Base-by-base conservation (phyloP, 108 stramenopile species). In the Bacterosira constricta region DNA sequence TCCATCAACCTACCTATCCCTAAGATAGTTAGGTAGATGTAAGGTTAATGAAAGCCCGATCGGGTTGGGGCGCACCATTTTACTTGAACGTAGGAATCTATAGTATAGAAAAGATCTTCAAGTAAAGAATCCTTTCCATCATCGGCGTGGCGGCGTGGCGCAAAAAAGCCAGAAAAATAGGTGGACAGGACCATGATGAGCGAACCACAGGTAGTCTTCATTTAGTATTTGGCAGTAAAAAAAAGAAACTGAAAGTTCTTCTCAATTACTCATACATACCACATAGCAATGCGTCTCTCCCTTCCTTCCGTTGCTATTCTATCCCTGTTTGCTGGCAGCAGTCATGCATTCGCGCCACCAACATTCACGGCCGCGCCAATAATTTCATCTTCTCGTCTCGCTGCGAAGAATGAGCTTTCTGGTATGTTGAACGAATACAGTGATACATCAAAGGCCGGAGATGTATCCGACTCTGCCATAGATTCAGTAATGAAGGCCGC, bases 371-470 rank as follows among this genome's bases (percentile, higher is more conserved):
- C 50, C n/a, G 4, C 41, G 0, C 44, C 61, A 31, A 29, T 42
- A 32, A 42, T 37, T 27, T 31, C 10, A 29, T 25, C 23, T 21
- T 54, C 34, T n/a, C 41, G 29, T 6, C 51, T 53, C 17, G 0
- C 45, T 17, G 63, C 45, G 30, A 4, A 6, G 1, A 65, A 39
- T 18, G 76, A 77, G 8, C 76, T 77, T 29, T 31, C 69, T 27
- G 31, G 69, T 32, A 39, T 77, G 26, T 44, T 77, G 53, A 51
- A 34, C 20, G 76, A 77, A 58, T 77, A 77, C 64, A 63, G 60
- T 20, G 75, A 53, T 32, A 29, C 31, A 17, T 8, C 62, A 15
- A 63, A 55, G 17, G 47, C 38, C 34, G 20, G 21, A 15, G 55
- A 56, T 29, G 30, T 38, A 44, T 37, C 55, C 11, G 74, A 61